Conservation (phyloP, 345 rosid species). For the Barbarea vulgaris region DNA sequence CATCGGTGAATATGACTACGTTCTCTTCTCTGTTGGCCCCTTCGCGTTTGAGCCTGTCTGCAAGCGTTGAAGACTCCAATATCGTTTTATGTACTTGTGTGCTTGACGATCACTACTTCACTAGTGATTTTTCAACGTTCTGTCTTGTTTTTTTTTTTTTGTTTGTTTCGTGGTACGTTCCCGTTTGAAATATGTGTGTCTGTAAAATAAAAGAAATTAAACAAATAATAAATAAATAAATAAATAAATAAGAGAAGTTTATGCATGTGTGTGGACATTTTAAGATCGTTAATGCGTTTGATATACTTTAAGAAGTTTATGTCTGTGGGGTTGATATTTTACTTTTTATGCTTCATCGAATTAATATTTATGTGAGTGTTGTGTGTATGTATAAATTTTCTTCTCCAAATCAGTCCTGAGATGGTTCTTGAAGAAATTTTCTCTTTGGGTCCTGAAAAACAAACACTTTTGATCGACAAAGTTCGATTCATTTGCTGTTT, state of each 20-base stretch:
- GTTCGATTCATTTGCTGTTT: not conserved
- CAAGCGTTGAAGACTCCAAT: conserved; percentile 33
- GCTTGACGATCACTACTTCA: not conserved
- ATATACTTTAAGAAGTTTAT: too few relatives aligned
- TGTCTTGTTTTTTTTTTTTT: not conserved
- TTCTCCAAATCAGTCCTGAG: too few relatives aligned
- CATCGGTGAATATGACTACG: conserved; percentile 44
- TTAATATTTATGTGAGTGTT: not conserved
- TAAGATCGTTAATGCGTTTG: not conserved
- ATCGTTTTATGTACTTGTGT: conserved; percentile 1
- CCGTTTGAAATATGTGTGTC: not conserved
- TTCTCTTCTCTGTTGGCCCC: conserved; percentile 69
- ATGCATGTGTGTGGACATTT: not conserved
- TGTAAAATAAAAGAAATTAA: not conserved
- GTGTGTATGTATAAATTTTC: not conserved
- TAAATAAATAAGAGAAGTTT: not conserved
- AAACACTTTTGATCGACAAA: not conserved
- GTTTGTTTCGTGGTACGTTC: not conserved
- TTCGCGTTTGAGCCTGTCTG: conserved; percentile 81
- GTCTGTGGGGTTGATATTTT: not conserved
- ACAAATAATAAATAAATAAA: too few relatives aligned
- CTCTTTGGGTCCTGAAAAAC: too few relatives aligned
- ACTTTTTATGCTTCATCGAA: not conserved
- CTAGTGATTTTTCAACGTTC: not conserved
- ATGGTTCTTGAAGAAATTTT: too few relatives aligned